Conservation (phyloP, 106 monocot genomes). For the Acorus gramineus region DNA sequence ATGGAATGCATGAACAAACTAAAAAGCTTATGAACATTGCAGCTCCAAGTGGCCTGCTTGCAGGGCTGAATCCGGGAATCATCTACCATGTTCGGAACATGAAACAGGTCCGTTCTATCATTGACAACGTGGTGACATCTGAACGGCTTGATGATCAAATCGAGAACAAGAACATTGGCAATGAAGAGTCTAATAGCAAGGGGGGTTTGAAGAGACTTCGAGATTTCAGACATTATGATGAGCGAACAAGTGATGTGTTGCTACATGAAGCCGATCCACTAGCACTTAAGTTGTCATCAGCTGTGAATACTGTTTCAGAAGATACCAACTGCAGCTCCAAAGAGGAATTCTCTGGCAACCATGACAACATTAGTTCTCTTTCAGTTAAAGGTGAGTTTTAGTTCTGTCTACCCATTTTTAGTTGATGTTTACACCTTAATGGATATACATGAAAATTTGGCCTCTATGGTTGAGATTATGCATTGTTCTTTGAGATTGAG, state of each 20-base stretch:
- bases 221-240: slow-evolving; percentile 3
- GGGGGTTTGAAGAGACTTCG: slow-evolving; percentile 9
- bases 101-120: slow-evolving; percentile 81
- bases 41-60: slow-evolving; percentile 68
- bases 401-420: neutral
- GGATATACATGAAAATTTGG: too few relatives aligned
- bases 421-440: too few relatives aligned
- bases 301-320: slow-evolving; percentile 16
- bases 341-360: slow-evolving; percentile 22
- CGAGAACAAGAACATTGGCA: slow-evolving; percentile 2
- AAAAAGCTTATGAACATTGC: slow-evolving; percentile 32
- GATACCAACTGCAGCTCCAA: slow-evolving; percentile 21
- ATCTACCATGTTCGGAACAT: slow-evolving; percentile 91
- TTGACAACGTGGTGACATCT: slow-evolving; percentile 61
- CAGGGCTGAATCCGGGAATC: slow-evolving; percentile 81
- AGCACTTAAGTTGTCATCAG: slow-evolving; percentile 42
- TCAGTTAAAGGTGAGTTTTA: slow-evolving; percentile 64
- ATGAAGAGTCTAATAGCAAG: slow-evolving; percentile 7
- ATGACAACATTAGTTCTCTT: slow-evolving; percentile 35
- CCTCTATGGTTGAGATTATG: too few relatives aligned
- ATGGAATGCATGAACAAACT: slow-evolving; percentile 26
- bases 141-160: slow-evolving; percentile 29
- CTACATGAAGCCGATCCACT: slow-evolving; percentile 23
- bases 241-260: neutral
- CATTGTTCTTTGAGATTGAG: too few relatives aligned